A percentile compares a stretch with the other conserved stretches of the same genome.
phyloP scores from a whole-genome alignment of 495 filamentous ascomycete species.

The Articulospora tetracladia region DNA sequence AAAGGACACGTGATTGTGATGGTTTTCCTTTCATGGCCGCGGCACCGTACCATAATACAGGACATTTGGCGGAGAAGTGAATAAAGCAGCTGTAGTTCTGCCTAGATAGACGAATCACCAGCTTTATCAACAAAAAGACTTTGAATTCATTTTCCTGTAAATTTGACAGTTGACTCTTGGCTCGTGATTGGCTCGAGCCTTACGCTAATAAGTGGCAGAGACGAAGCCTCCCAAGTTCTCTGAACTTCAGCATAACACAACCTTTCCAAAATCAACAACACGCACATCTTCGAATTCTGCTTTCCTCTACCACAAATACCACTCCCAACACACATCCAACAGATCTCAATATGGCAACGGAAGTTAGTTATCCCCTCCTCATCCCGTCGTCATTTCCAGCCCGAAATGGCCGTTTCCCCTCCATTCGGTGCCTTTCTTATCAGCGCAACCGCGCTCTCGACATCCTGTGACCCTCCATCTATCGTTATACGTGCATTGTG shows the following conservation, averaged over 20 bases:
- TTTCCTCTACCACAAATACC: background rate
- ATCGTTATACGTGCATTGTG: slow-evolving; percentile 1
- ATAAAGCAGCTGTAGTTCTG: background rate
- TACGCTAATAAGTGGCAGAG: background rate
- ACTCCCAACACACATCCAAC: background rate
- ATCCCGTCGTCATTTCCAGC: slow-evolving; percentile 10
- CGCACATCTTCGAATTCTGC: slow-evolving; percentile 6
- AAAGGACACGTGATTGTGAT: no score
- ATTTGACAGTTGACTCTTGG: background rate
- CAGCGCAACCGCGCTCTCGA: slow-evolving; percentile 26
- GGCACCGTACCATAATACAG: background rate
- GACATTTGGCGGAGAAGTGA: background rate
- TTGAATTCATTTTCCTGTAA: background rate
- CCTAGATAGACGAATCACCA: background rate
- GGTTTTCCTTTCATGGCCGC: background rate
- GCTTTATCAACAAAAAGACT: background rate
- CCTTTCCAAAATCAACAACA: slow-evolving; percentile 10
- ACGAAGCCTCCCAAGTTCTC: background rate
- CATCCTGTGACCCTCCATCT: background rate
- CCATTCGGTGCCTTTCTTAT: slow-evolving; percentile 29
- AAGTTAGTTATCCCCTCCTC: slow-evolving; percentile 49
- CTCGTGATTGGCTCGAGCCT: background rate
- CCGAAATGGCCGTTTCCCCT: slow-evolving; percentile 28
- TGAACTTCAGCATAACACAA: background rate
- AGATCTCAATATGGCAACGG: slow-evolving; percentile 55